Conservation (phyloP, 2,329 filamentous ascomycete genomes). For the Monosporascus sp. region DNA sequence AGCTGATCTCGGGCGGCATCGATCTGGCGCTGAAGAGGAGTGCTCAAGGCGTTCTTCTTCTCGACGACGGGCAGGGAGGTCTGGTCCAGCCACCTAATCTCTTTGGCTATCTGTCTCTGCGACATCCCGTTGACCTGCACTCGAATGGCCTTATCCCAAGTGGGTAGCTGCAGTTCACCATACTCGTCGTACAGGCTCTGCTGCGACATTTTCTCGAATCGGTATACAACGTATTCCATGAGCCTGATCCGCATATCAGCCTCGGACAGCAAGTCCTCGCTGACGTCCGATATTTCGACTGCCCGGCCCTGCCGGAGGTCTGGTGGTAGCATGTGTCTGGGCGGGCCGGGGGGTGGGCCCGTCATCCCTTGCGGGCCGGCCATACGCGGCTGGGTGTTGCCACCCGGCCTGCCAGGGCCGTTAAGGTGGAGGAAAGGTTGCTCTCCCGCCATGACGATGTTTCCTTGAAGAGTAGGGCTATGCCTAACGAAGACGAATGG, state of each 20-base stretch:
- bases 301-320: slow-evolving; percentile 5
- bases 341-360: neutral
- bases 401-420: neutral
- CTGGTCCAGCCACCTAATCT: slow-evolving; percentile 33
- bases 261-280: slow-evolving; percentile 31
- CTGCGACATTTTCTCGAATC: slow-evolving; percentile 35
- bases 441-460: neutral
- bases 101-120: slow-evolving; percentile 31
- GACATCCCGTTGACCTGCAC: slow-evolving; percentile 32
- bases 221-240: slow-evolving; percentile 36
- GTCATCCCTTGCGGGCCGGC: neutral
- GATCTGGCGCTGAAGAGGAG: slow-evolving; percentile 37
- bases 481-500: neutral
- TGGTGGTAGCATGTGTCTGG: slow-evolving; percentile 3
- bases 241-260: slow-evolving; percentile 34
- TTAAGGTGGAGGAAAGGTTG: slow-evolving; percentile 1
- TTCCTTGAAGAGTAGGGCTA: neutral
- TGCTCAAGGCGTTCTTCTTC: slow-evolving; percentile 34
- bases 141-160: slow-evolving; percentile 36
- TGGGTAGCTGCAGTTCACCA: slow-evolving; percentile 27
- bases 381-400: neutral
- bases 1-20: slow-evolving; percentile 33
- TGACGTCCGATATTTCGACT: slow-evolving; percentile 32
- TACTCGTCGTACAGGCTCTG: slow-evolving; percentile 31
- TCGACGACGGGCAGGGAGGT: slow-evolving; percentile 26